phyloP scores from a whole-genome alignment of 2,329 filamentous ascomycete genomes.

The Lachnellula hyalina region DNA sequence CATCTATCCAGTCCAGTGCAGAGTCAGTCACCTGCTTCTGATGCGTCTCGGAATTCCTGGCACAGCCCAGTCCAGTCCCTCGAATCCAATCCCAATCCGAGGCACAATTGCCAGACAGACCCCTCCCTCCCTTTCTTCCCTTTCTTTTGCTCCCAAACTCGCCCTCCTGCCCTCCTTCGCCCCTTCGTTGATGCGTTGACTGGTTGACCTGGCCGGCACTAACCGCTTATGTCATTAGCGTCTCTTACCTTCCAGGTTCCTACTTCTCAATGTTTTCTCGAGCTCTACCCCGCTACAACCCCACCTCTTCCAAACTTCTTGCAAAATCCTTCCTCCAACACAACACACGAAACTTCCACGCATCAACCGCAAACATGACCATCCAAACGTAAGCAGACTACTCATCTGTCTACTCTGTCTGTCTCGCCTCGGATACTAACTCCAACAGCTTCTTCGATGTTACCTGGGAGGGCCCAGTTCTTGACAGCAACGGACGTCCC shows the following conservation, averaged over 20 bases:
- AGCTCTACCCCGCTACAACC: slow-evolving; percentile 29
- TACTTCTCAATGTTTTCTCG: slow-evolving; percentile 6
- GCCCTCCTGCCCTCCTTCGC: background rate
- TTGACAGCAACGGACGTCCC: slow-evolving; percentile 54
- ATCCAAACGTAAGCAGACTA: slow-evolving; percentile 56
- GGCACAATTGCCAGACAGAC: background rate
- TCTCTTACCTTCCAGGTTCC: slow-evolving; percentile 1
- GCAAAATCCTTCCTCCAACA: slow-evolving; percentile 34
- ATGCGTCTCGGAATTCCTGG: background rate
- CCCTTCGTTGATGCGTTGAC: background rate
- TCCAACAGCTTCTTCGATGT: slow-evolving; percentile 62
- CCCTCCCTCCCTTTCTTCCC: too few relatives aligned
- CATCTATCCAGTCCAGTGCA: too few relatives aligned
- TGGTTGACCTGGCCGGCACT: background rate
- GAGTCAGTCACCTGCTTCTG: too few relatives aligned
- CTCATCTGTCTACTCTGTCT: slow-evolving; percentile 8
- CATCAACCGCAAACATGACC: slow-evolving; percentile 69
- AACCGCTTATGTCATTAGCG: slow-evolving; percentile 10
- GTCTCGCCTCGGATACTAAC: slow-evolving; percentile 15
- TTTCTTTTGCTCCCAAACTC: background rate
- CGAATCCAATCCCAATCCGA: background rate
- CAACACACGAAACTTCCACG: slow-evolving; percentile 48
- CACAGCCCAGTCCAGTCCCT: background rate
- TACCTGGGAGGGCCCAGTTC: slow-evolving; percentile 65
- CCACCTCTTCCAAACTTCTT: slow-evolving; percentile 37